Conservation (phyloP, 306 rosid genomes). For the Geum urbanum region DNA sequence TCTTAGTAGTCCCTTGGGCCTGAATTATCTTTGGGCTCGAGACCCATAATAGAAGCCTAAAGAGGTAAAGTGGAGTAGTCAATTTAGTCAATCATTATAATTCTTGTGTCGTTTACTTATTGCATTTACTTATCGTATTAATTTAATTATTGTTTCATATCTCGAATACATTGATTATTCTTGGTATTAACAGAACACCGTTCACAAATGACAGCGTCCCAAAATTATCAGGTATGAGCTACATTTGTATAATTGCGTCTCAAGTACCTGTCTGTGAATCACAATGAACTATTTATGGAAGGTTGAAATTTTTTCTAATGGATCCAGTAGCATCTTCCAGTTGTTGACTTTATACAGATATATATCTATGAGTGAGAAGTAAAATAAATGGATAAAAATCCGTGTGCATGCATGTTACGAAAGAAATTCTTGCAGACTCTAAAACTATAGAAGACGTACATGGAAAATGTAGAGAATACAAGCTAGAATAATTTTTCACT, state of each 20-base stretch:
- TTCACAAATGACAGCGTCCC: slow-evolving; percentile 40
- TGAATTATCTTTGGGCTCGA: no score
- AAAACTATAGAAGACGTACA: neutral
- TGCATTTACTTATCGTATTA: no score
- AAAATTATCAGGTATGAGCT: slow-evolving; percentile 43
- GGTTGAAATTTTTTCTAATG: neutral
- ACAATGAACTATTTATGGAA: neutral
- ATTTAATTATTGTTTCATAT: no score
- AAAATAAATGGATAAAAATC: neutral
- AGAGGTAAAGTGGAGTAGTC: no score
- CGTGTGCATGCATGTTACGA: neutral
- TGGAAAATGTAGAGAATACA: neutral
- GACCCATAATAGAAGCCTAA: no score
- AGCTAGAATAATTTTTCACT: neutral
- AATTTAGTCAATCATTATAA: no score
- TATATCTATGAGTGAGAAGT: neutral
- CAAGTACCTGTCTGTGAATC: neutral
- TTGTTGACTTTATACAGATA: neutral
- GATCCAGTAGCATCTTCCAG: neutral
- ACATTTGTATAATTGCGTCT: neutral
- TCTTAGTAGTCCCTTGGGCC: no score
- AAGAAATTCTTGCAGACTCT: neutral
- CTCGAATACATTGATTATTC: no score
- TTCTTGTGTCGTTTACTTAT: no score
- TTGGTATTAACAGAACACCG: no score